phyloP scores from a whole-genome alignment of 768 basidiomycete species.

The Harrya chromipes region DNA sequence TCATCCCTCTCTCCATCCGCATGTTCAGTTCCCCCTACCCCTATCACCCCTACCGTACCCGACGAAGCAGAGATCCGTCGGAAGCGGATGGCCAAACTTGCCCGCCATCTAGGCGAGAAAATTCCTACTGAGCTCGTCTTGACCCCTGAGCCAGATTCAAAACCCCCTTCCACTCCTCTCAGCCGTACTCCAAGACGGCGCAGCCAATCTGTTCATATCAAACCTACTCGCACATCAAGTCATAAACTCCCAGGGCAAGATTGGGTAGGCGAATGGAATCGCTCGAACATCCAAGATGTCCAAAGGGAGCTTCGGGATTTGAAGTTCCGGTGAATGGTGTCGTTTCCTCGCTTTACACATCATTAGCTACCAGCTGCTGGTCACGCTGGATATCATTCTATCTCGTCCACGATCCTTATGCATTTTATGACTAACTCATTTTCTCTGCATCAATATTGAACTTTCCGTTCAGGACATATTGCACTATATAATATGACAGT shows the following conservation, averaged over 20 bases:
- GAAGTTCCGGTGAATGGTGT: slow-evolving; percentile 7
- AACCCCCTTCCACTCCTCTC: not conserved
- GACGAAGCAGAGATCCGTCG: slow-evolving; percentile 37
- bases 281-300: slow-evolving; percentile 37
- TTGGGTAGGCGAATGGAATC: slow-evolving; percentile 44
- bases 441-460: slow-evolving; percentile 11
- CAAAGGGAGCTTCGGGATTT: slow-evolving; percentile 36
- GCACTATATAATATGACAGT: slow-evolving; percentile 6
- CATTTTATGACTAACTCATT: not conserved
- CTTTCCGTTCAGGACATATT: not conserved
- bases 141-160: slow-evolving; percentile 13
- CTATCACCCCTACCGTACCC: slow-evolving; percentile 20
- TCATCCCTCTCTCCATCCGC: slow-evolving; percentile 13
- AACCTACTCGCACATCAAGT: not conserved
- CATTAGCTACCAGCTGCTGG: slow-evolving; percentile 15
- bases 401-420: not conserved
- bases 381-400: not conserved
- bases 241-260: slow-evolving; percentile 5
- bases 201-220: slow-evolving; percentile 15
- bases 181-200: slow-evolving; percentile 3
- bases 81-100: slow-evolving; percentile 55
- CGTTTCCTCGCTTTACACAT: too few relatives aligned
- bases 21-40: slow-evolving; percentile 14
- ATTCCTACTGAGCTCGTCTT: slow-evolving; percentile 55
- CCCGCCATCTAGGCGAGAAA: slow-evolving; percentile 56